These are phyloP conservation scores for Lachancea meyersii DNA, from an alignment of 805 yeast species.

Conservation along the genomic window DNA sequence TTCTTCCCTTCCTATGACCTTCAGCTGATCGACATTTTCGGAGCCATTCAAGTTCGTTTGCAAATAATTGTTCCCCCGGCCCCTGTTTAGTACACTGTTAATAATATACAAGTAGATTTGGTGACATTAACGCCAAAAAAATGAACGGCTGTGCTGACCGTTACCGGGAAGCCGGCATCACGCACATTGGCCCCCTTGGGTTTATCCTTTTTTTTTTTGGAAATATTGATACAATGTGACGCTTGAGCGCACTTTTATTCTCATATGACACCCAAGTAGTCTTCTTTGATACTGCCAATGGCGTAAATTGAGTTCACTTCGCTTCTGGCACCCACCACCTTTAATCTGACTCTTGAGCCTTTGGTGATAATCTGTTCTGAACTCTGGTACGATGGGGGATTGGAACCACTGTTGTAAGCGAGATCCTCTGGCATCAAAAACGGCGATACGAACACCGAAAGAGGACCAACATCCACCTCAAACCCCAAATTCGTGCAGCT, in stretches of 20 bases:
- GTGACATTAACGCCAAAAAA: not conserved
- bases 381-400: constrained; percentile 96
- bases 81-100: constrained; percentile 5
- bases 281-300: constrained; percentile 96
- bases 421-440: constrained; percentile 92
- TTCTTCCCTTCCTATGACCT: not conserved
- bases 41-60: constrained; percentile 5
- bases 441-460: constrained; percentile 88
- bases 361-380: constrained; percentile 93
- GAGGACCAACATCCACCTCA: constrained; percentile 96
- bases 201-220: not conserved
- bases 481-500: constrained; percentile 93
- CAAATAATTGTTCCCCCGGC: not conserved
- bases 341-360: constrained; percentile 88
- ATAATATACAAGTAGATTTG: constrained; percentile 7
- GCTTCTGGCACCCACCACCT: constrained; percentile 94
- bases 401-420: constrained; percentile 88
- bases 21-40: not conserved
- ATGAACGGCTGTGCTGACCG: too few relatives aligned
- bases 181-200: too few relatives aligned
- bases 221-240: not conserved
- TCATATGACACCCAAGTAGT: constrained; percentile 76
- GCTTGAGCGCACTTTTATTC: not conserved
- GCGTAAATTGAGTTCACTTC: constrained; percentile 97
- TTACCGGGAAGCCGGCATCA: too few relatives aligned